Conservation (phyloP, 345 rosid species). For the Gossypium longicalyx region DNA sequence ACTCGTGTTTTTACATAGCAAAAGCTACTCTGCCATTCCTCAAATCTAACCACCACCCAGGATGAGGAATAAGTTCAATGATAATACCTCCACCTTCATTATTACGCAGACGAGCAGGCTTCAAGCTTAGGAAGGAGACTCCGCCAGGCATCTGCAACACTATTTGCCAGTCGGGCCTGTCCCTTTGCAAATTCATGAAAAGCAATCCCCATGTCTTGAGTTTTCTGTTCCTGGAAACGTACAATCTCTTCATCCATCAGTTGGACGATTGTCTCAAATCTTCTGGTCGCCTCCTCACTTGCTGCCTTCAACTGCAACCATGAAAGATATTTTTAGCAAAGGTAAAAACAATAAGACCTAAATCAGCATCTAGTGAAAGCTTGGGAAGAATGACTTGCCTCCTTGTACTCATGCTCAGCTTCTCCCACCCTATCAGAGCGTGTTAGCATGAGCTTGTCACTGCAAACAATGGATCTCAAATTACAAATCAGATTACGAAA, state of each 20-base stretch:
- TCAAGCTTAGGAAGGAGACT: slow-evolving; percentile 97
- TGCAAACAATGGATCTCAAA: slow-evolving; percentile 26
- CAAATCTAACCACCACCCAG: neutral
- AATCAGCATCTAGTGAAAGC: neutral
- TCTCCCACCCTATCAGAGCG: slow-evolving; percentile 88
- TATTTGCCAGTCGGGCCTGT: slow-evolving; percentile 82
- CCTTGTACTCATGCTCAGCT: slow-evolving; percentile 83
- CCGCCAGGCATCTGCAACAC: slow-evolving; percentile 90
- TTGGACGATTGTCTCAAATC: slow-evolving; percentile 67
- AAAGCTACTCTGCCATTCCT: slow-evolving; percentile 9
- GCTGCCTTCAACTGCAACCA: slow-evolving; percentile 69
- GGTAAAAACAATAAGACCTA: neutral
- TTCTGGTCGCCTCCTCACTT: slow-evolving; percentile 70
- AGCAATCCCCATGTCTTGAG: slow-evolving; percentile 77
- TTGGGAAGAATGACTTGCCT: slow-evolving; percentile 41
- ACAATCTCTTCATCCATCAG: slow-evolving; percentile 86
- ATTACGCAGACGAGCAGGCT: slow-evolving; percentile 39
- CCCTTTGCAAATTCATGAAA: slow-evolving; percentile 93
- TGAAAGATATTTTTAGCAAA: slow-evolving; percentile 12
- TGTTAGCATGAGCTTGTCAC: slow-evolving; percentile 88
- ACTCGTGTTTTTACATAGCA: slow-evolving; percentile 19
- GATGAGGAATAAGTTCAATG: slow-evolving; percentile 9
- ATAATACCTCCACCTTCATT: neutral
- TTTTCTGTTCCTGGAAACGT: slow-evolving; percentile 86
- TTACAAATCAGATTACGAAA: slow-evolving; percentile 2